Evolutionary conservation across 2,329 filamentous ascomycete species (phyloP).

Genomic region (Madurella mycetomatis): DNA sequence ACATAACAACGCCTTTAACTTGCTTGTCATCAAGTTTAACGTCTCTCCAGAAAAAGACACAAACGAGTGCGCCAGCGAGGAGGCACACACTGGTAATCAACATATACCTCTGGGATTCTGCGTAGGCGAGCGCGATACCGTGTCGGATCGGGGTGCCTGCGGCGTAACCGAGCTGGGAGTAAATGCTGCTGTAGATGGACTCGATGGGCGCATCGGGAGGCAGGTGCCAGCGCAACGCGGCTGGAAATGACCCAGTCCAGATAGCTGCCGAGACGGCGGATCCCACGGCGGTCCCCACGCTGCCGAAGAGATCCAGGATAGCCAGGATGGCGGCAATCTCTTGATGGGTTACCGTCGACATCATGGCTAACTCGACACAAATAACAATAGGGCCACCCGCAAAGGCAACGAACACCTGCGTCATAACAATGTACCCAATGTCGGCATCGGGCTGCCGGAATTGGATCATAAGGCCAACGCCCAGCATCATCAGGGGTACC

Average conservation of each 20-base stretch:
- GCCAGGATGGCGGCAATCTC: slow-evolving; percentile 40
- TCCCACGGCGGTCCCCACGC: slow-evolving; percentile 34
- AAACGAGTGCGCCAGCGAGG: slow-evolving; percentile 27
- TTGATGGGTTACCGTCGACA: slow-evolving; percentile 42
- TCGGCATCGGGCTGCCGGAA: slow-evolving; percentile 45
- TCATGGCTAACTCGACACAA: slow-evolving; percentile 49
- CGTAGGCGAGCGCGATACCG: slow-evolving; percentile 34
- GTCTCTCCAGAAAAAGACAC: slow-evolving; percentile 32
- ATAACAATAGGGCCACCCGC: slow-evolving; percentile 50
- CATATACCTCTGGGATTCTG: slow-evolving; percentile 35
- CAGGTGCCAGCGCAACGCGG: slow-evolving; percentile 14
- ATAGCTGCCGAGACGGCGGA: slow-evolving; percentile 36
- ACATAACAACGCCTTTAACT: slow-evolving; percentile 27
- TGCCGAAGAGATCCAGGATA: slow-evolving; percentile 33
- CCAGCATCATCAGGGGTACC: slow-evolving; percentile 47
- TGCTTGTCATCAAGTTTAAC: slow-evolving; percentile 31
- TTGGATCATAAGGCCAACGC: slow-evolving; percentile 48
- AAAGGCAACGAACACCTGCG: slow-evolving; percentile 53
- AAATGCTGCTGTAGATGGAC: slow-evolving; percentile 33
- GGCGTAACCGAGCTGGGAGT: slow-evolving; percentile 33
- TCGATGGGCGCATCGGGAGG: slow-evolving; percentile 30
- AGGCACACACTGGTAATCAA: slow-evolving; percentile 28
- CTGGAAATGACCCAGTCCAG: slow-evolving; percentile 33
- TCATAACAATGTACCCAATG: slow-evolving; percentile 50
- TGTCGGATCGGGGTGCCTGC: slow-evolving; percentile 30